Percentiles rank a stretch among this genome's conserved stretches.
phyloP scores from a whole-genome alignment of 306 rosid species.

The Elaeagnus macrophylla region DNA sequence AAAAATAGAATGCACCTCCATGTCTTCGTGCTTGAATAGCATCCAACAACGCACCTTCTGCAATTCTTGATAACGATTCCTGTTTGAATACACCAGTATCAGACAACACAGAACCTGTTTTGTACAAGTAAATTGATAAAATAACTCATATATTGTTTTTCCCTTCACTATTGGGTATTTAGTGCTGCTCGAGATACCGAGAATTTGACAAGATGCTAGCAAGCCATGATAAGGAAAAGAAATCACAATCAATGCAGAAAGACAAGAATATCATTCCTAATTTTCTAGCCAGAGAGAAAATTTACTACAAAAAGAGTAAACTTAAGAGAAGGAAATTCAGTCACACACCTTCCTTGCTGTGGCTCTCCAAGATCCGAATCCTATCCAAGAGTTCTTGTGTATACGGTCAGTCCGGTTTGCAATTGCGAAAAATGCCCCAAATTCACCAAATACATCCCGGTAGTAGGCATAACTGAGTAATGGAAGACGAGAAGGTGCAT shows the following conservation, averaged over 20 bases:
- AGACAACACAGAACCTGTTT: slow-evolving; percentile 11
- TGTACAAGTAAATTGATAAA: slow-evolving; percentile 1
- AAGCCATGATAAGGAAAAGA: too few species aligned
- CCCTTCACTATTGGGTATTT: background rate
- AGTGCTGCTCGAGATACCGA: too few species aligned
- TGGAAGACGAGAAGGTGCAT: slow-evolving; percentile 84
- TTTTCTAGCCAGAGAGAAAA: background rate
- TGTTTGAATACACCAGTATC: slow-evolving; percentile 27
- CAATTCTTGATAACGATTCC: slow-evolving; percentile 68
- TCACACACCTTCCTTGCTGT: slow-evolving; percentile 74
- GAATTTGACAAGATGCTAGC: too few species aligned
- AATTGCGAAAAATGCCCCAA: slow-evolving; percentile 86
- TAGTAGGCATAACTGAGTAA: slow-evolving; percentile 69
- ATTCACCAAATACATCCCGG: slow-evolving; percentile 72
- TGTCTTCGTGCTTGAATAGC: slow-evolving; percentile 55
- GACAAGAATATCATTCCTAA: too few species aligned
- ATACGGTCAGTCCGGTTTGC: slow-evolving; percentile 76
- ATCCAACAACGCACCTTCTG: slow-evolving; percentile 66
- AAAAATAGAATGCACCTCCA: slow-evolving; percentile 88
- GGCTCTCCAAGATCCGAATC: slow-evolving; percentile 98
- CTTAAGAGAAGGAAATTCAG: background rate
- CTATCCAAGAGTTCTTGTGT: slow-evolving; percentile 96
- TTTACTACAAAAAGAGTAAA: background rate
- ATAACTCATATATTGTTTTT: slow-evolving; percentile 4
- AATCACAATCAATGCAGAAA: too few species aligned